Conservation (phyloP, 192 early-diverging fungal genomes). For the Coemansia sp. region DNA sequence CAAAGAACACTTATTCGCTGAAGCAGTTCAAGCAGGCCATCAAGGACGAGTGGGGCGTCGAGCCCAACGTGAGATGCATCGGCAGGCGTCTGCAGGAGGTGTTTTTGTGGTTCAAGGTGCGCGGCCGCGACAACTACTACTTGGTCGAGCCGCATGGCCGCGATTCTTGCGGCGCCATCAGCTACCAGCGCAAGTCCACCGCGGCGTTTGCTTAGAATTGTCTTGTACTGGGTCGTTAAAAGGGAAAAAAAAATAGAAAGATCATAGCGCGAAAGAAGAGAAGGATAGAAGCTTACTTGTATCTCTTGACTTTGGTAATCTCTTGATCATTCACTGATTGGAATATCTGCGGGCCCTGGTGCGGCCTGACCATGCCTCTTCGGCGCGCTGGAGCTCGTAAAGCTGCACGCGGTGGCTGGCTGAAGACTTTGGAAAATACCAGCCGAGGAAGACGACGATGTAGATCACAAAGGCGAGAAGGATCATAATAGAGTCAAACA, state of each 20-base stretch:
- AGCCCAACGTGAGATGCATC: slow-evolving; percentile 45
- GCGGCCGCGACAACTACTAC: slow-evolving; percentile 42
- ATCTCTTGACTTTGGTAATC: too few relatives aligned
- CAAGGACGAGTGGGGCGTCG: slow-evolving; percentile 32
- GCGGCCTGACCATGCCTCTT: background rate
- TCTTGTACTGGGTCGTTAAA: background rate
- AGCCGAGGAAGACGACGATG: slow-evolving; percentile 19
- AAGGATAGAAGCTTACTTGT: too few relatives aligned
- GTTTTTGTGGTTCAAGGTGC: slow-evolving; percentile 51
- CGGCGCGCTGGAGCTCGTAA: background rate
- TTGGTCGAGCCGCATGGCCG: slow-evolving; percentile 41
- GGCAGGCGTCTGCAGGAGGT: slow-evolving; percentile 46
- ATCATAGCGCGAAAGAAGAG: too few relatives aligned
- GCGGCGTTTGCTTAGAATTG: background rate
- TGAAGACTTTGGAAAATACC: slow-evolving; percentile 13
- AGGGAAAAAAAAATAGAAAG: background rate
- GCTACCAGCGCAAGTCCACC: slow-evolving; percentile 38
- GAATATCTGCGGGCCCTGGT: too few relatives aligned
- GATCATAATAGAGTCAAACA: slow-evolving; percentile 46
- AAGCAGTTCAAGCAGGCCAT: slow-evolving; percentile 41
- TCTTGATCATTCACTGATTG: too few relatives aligned
- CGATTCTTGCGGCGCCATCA: slow-evolving; percentile 39
- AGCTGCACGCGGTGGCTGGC: background rate
- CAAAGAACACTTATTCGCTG: slow-evolving; percentile 47
- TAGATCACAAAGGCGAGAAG: slow-evolving; percentile 25